These are phyloP conservation scores for Pseudogymnoascus sp. DNA, from an alignment of 2,329 filamentous ascomycete genomes.

Conservation along the genomic window DNA sequence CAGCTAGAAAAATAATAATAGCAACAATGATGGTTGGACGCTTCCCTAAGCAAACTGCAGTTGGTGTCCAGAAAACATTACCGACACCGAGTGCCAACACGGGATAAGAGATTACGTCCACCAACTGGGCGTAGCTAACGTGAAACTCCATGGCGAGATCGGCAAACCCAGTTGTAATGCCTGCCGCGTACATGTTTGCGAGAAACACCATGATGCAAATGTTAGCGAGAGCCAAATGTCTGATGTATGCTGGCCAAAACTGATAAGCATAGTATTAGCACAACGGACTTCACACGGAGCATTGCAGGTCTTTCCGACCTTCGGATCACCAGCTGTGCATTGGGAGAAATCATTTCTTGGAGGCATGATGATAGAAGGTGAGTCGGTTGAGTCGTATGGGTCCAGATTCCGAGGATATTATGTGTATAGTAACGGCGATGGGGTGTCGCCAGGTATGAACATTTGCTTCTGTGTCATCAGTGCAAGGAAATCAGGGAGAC, in stretches of 20 bases:
- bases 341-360: neutral
- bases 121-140: conserved; percentile 12
- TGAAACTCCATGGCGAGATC: conserved; percentile 17
- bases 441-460: neutral
- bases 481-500: neutral
- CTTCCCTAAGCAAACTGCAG: conserved; percentile 27
- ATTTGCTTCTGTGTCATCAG: neutral
- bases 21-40: conserved; percentile 28
- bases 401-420: neutral
- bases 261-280: neutral
- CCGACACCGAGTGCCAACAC: conserved; percentile 18
- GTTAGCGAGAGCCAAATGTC: conserved; percentile 15
- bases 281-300: neutral
- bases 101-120: conserved; percentile 17
- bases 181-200: conserved; percentile 13
- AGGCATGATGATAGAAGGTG: neutral
- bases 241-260: conserved; percentile 18
- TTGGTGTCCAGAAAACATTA: conserved; percentile 3
- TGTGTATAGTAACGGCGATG: neutral
- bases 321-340: conserved; percentile 15
- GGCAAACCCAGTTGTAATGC: conserved; percentile 17
- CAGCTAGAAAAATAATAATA: conserved; percentile 26
- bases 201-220: conserved; percentile 18
- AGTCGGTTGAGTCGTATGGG: neutral
- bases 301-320: conserved; percentile 9